Evolutionary conservation across 2,329 filamentous ascomycete species (phyloP).

Genomic region (Westerdykella sp.): DNA sequence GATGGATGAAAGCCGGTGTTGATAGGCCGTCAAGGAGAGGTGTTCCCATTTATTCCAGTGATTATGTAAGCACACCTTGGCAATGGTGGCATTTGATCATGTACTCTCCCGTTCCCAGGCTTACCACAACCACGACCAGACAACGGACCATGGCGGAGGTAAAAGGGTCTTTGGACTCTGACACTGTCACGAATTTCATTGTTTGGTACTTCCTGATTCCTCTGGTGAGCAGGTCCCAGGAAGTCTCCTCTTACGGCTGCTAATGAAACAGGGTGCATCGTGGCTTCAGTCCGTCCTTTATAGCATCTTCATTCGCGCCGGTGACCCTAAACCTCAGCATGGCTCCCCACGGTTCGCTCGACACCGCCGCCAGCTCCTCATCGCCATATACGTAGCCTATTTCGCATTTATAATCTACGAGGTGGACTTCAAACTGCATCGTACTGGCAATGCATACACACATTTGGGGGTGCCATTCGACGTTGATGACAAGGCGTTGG

Average conservation of each 20-base stretch:
- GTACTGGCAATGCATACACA: slow-evolving; percentile 69
- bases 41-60: too few species aligned
- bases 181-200: slow-evolving; percentile 23
- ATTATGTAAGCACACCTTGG: too few species aligned
- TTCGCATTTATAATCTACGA: slow-evolving; percentile 91
- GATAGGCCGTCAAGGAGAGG: too few species aligned
- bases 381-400: slow-evolving; percentile 75
- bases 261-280: slow-evolving; percentile 23
- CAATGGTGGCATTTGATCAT: too few species aligned
- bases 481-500: slow-evolving; percentile 69
- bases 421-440: slow-evolving; percentile 72
- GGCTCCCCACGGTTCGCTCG: slow-evolving; percentile 61
- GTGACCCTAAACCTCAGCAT: slow-evolving; percentile 67
- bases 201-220: slow-evolving; percentile 35
- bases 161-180: slow-evolving; percentile 22
- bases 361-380: slow-evolving; percentile 77
- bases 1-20: too few species aligned
- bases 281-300: slow-evolving; percentile 74
- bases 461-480: slow-evolving; percentile 64
- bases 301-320: slow-evolving; percentile 79
- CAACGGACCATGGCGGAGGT: slow-evolving; percentile 15
- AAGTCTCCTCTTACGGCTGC: background rate
- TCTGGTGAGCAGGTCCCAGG: slow-evolving; percentile 10
- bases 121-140: background rate
- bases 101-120: too few species aligned